phyloP scores from a whole-genome alignment of 2,329 filamentous ascomycete genomes.

The Clarireedia hainanense region DNA sequence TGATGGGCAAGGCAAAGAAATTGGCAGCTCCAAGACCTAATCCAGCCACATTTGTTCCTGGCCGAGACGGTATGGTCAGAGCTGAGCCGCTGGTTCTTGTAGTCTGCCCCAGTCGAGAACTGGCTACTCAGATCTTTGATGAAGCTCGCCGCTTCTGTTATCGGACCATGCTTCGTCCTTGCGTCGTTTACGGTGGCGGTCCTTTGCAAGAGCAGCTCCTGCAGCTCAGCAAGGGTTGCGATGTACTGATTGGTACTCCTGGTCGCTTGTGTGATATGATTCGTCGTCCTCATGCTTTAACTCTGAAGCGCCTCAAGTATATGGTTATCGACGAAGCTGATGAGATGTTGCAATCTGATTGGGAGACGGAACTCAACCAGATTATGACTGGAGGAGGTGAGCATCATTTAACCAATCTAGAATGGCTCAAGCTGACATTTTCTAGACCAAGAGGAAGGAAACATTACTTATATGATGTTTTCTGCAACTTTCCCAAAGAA shows the following conservation, averaged over 20 bases:
- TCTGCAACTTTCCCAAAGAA: constrained; percentile 87
- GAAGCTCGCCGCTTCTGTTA: constrained; percentile 91
- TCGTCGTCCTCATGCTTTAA: constrained; percentile 58
- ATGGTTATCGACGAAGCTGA: constrained; percentile 90
- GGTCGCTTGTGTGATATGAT: constrained; percentile 85
- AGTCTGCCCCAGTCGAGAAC: constrained; percentile 78
- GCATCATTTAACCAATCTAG: constrained; percentile 23
- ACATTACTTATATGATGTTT: constrained; percentile 71
- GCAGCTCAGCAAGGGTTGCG: constrained; percentile 76
- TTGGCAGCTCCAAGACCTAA: constrained; percentile 71
- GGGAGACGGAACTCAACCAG: constrained; percentile 65
- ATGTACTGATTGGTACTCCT: constrained; percentile 80
- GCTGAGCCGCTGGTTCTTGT: constrained; percentile 87
- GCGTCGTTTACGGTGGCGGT: constrained; percentile 80
- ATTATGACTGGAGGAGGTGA: constrained; percentile 77
- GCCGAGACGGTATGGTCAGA: constrained; percentile 41
- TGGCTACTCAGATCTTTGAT: constrained; percentile 92
- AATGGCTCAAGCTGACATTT: not conserved
- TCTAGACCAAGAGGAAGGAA: constrained; percentile 66
- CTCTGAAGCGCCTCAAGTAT: constrained; percentile 69
- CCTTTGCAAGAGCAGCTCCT: constrained; percentile 61
- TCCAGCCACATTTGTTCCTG: constrained; percentile 44
- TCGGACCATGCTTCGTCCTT: constrained; percentile 86
- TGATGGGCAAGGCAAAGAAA: constrained; percentile 95
- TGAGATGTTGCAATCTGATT: constrained; percentile 76